Base-by-base conservation (phyloP, 1,139 yeast genomes). In the Zygosaccharomyces pseudobailii region DNA sequence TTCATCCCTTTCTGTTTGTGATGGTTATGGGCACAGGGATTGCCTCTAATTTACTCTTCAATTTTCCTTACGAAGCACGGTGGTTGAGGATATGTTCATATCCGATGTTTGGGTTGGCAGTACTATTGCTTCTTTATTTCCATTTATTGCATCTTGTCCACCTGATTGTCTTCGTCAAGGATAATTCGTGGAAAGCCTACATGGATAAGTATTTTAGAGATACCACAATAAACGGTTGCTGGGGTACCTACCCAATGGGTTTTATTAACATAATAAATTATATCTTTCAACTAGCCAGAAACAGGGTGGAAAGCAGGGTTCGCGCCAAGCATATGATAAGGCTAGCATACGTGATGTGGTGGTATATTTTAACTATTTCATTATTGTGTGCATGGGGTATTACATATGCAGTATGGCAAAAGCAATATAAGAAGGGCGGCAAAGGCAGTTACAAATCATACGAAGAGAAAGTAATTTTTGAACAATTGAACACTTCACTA, bases 1-100 rank as follows among this genome's bases (percentile, higher is more conserved):
- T 80, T 57, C 65, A 72, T 21, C 86, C 87, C 1, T 73, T 72
- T 28, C 82, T 81, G 75, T 87, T 84, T 65, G 84, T 85, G 32
- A 72, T 80, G 41, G 75, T 81, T n/a, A 88, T 88, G 96, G 96
- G 95, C 3, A 77, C 84, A 0, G 96, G 96, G 2, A 85, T 87
- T 39, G 70, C 87, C 1, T 70, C 85, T 3, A 65, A 76, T 34
- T 69, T 86, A 6, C 68, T 87, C 43, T 76, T 80, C 65, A 63
- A 70, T 28, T 87, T 83, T 62, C 89, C 95, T 0, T 85, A 79
- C 59, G 74, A 72, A 1, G 75, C 82, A 0, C 63, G 67, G 40
- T 80, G 94, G 94, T 71, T 87, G 25, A 58, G 71, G 39, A 65
- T 78, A 2, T 71, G 81, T 45, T 83, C 86, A 2, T 70, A 78